Conservation (phyloP, 306 rosid genomes). For the Rosa multiflora region DNA sequence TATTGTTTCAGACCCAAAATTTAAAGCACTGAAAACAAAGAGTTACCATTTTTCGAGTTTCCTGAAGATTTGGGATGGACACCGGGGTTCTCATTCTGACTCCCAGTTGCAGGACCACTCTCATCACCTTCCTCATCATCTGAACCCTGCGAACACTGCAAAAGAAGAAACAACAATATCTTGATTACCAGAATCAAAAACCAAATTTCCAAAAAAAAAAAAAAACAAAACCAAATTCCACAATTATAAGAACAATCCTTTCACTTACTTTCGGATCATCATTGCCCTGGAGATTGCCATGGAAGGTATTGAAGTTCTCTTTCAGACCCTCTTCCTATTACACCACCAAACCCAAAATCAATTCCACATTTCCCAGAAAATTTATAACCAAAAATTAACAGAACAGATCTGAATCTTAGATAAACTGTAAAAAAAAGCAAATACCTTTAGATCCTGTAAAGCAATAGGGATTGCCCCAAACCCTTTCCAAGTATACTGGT, state of each 20-base stretch:
- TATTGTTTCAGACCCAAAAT: background rate
- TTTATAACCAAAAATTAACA: no score
- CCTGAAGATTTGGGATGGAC: constrained; percentile 30
- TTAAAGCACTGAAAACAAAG: background rate
- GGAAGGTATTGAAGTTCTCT: constrained; percentile 40
- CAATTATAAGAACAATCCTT: background rate
- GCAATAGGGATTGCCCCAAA: constrained; percentile 67
- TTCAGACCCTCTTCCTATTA: constrained; percentile 63
- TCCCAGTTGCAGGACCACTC: constrained; percentile 51
- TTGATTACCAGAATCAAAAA: background rate
- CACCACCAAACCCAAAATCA: constrained; percentile 20
- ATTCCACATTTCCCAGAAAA: background rate
- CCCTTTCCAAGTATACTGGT: constrained; percentile 89
- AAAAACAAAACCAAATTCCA: background rate
- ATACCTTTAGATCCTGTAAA: constrained; percentile 66
- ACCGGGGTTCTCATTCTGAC: constrained; percentile 60
- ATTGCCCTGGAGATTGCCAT: constrained; percentile 33
- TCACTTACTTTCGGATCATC: constrained; percentile 47
- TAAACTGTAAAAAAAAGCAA: background rate
- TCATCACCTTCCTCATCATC: constrained; percentile 81
- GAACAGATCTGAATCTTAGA: constrained; percentile 2
- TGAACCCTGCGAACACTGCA: constrained; percentile 35
- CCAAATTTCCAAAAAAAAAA: background rate
- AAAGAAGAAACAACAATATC: no score
- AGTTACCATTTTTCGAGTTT: constrained; percentile 41